These are phyloP conservation scores for Emmonsiellopsis sp. DNA, from an alignment of 2,329 filamentous ascomycete genomes.

Conservation along the genomic window DNA sequence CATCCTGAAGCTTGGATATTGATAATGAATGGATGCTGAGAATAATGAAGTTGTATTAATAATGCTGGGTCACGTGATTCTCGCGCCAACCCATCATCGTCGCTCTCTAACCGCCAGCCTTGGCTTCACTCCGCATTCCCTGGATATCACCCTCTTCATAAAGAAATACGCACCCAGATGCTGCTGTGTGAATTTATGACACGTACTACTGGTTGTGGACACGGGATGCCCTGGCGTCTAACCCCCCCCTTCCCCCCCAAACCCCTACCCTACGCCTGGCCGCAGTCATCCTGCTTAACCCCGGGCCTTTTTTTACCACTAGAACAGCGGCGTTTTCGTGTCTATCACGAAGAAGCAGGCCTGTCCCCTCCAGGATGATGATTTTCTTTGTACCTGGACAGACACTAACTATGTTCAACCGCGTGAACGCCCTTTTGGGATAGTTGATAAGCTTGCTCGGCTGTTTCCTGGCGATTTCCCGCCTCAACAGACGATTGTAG, in stretches of 20 bases:
- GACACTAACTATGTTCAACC: no score
- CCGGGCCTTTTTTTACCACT: no score
- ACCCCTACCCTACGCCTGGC: no score
- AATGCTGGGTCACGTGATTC: not conserved
- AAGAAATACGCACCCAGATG: not conserved
- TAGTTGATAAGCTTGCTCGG: no score
- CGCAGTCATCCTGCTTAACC: no score
- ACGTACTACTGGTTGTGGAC: not conserved
- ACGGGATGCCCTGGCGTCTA: not conserved
- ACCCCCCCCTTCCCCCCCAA: not conserved
- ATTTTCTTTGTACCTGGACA: no score
- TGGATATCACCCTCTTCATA: not conserved
- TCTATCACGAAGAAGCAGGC: no score
- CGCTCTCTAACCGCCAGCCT: not conserved
- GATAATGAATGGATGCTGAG: not conserved
- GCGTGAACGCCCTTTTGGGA: no score
- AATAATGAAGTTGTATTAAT: not conserved
- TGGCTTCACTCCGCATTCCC: not conserved
- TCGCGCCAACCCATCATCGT: not conserved
- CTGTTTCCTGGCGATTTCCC: no score
- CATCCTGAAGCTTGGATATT: not conserved
- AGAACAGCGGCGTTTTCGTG: no score
- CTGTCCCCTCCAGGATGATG: no score
- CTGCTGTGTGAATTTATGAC: conserved; percentile 1
- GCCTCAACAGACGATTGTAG: no score